Evolutionary conservation across 2,329 filamentous ascomycete genomes (phyloP).

Genomic region (Stachybotrys echinatus): DNA sequence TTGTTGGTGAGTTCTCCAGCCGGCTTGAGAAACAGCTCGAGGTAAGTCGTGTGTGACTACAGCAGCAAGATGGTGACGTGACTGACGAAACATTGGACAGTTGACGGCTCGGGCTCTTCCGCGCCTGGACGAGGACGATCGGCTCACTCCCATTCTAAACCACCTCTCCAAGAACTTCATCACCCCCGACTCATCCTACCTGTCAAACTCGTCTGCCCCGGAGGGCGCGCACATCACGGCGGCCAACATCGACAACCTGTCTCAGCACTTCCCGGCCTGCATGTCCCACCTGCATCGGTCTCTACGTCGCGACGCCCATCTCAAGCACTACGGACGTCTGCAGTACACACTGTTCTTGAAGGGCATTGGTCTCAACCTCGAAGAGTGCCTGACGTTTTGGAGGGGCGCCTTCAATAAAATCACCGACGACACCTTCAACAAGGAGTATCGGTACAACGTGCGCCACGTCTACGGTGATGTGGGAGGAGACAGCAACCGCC

Average conservation of each 20-base stretch:
- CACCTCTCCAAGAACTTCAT: constrained; percentile 95
- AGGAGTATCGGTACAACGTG: constrained; percentile 95
- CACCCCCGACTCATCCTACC: constrained; percentile 81
- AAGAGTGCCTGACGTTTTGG: constrained; percentile 92
- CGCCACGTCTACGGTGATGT: constrained; percentile 95
- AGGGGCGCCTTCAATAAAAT: constrained; percentile 77
- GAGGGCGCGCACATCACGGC: constrained; percentile 72
- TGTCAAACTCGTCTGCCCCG: constrained; percentile 54
- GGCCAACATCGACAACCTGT: constrained; percentile 71
- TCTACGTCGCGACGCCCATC: constrained; percentile 78
- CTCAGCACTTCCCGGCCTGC: constrained; percentile 81
- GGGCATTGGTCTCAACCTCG: constrained; percentile 85
- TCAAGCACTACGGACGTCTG: constrained; percentile 88
- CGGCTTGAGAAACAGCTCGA: constrained; percentile 78
- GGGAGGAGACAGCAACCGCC: constrained; percentile 82
- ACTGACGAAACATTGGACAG: constrained; percentile 32
- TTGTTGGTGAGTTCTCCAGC: constrained; percentile 78
- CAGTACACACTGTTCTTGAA: constrained; percentile 98
- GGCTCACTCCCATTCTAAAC: constrained; percentile 62
- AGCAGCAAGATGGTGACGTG: neutral
- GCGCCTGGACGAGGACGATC: constrained; percentile 91
- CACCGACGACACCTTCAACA: constrained; percentile 93
- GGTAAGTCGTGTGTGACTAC: constrained; percentile 39
- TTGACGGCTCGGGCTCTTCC: constrained; percentile 87
- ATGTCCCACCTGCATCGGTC: constrained; percentile 89